phyloP scores from a whole-genome alignment of 2,329 filamentous ascomycete species.

The Diaporthe citri region DNA sequence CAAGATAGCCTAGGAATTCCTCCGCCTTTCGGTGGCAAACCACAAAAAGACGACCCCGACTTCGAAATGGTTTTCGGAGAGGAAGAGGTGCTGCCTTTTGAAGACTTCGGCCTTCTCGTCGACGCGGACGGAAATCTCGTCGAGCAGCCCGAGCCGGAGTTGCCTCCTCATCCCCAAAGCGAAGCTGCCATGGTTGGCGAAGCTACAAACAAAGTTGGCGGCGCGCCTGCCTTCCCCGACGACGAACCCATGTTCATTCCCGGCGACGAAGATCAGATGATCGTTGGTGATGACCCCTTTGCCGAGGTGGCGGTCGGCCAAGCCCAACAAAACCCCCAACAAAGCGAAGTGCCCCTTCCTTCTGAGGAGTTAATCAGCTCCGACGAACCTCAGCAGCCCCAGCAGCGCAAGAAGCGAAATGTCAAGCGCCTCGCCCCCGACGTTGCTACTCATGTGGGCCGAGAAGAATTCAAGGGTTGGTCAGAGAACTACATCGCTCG shows the following conservation, averaged over 20 bases:
- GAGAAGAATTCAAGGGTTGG: slow-evolving; percentile 56
- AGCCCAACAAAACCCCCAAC: neutral
- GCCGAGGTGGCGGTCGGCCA: slow-evolving; percentile 37
- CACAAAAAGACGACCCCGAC: slow-evolving; percentile 46
- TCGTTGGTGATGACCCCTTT: slow-evolving; percentile 52
- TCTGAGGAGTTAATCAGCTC: slow-evolving; percentile 33
- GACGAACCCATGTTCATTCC: slow-evolving; percentile 35
- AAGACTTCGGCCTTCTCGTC: slow-evolving; percentile 62
- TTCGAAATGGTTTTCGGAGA: slow-evolving; percentile 49
- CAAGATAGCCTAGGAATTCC: slow-evolving; percentile 40
- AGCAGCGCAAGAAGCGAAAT: slow-evolving; percentile 41
- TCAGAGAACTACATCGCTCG: slow-evolving; percentile 61
- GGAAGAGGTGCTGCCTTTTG: slow-evolving; percentile 54
- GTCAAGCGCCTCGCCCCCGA: slow-evolving; percentile 47
- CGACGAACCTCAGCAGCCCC: slow-evolving; percentile 18
- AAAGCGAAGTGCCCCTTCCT: slow-evolving; percentile 18
- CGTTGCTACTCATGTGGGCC: slow-evolving; percentile 51
- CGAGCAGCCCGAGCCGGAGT: slow-evolving; percentile 59
- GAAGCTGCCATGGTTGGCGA: neutral
- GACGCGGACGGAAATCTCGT: slow-evolving; percentile 65
- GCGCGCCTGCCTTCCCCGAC: slow-evolving; percentile 19
- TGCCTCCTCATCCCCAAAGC: slow-evolving; percentile 55
- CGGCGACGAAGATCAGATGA: slow-evolving; percentile 50
- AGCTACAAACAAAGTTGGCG: slow-evolving; percentile 20
- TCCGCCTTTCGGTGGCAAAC: slow-evolving; percentile 40